A percentile compares a stretch with the other conserved stretches of the same genome.
phyloP scores from a whole-genome alignment of 1,284 basidiomycete species.

The Waitea zeae region DNA sequence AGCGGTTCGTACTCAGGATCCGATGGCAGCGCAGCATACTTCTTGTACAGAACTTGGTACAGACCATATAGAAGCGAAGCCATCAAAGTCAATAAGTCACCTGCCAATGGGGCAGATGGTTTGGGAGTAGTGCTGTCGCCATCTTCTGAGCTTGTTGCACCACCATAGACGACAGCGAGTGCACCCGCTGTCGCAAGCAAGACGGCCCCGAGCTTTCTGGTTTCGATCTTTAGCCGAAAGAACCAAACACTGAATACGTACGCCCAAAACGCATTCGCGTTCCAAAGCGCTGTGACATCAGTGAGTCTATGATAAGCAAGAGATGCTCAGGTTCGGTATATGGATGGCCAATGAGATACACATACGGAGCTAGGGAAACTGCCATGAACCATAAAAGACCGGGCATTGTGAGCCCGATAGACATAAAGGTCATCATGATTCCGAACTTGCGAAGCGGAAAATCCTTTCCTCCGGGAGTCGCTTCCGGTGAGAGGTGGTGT shows the following conservation, averaged over 20 bases:
- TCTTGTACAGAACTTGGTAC: conserved; percentile 75
- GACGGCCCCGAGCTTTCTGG: conserved; percentile 47
- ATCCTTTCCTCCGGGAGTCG: conserved; percentile 8
- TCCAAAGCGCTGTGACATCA: conserved; percentile 74
- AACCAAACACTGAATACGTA: conserved; percentile 56
- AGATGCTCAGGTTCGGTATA: conserved; percentile 6
- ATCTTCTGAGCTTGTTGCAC: conserved; percentile 19
- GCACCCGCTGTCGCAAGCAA: conserved; percentile 62
- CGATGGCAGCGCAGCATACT: conserved; percentile 45
- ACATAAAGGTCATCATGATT: conserved; percentile 14
- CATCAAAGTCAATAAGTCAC: conserved; percentile 52
- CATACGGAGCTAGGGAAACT: conserved; percentile 56
- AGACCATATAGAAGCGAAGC: conserved; percentile 54
- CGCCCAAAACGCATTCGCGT: conserved; percentile 72
- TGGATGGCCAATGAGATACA: conserved; percentile 1
- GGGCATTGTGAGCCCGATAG: conserved; percentile 42
- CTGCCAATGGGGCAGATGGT: conserved; percentile 44
- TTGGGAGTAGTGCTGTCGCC: conserved; percentile 8
- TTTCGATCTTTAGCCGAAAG: conserved; percentile 41
- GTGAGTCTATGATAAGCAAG: conserved; percentile 30
- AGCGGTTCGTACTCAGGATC: too few relatives aligned
- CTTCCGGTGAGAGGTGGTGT: conserved; percentile 27
- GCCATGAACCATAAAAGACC: conserved; percentile 58
- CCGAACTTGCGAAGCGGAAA: conserved; percentile 5
- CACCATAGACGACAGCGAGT: conserved; percentile 60